Base-by-base conservation (phyloP, 345 rosid genomes). In the Raphanus sativus region DNA sequence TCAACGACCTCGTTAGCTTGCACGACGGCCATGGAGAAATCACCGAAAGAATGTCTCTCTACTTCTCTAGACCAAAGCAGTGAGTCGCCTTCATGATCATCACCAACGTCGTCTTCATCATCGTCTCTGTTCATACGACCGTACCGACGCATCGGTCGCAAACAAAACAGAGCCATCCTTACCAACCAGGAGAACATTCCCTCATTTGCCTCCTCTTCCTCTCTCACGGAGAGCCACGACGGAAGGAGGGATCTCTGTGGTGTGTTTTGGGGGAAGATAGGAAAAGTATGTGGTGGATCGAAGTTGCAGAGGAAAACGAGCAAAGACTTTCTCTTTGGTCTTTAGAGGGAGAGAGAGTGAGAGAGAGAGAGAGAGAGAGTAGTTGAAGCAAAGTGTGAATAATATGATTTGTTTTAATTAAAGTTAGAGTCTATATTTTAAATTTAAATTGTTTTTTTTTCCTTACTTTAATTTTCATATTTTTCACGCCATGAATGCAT, bases 121-220 rank as follows among this genome's bases (percentile, higher is more conserved):
- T 64, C 67, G 1, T 90, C 97, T 85, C 75, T 87, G 90, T 69
- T 89, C 98, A 94, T 92, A 81, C 97, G 95, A 59, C 86, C 90
- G 86, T 89, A 92, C 62, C 80, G 83, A 52, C 92, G 77, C 70
- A 88, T 76, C 67, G 96, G 97, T 84, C 86, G 78, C 87, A 93
- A 87, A 78, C 98, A 94, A 45, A 89, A 87, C 78, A 84, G 80
- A 65, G 87, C 88, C 63, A 86, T 82, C 81, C 87, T 90, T 84
- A 70, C 82, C 70, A 94, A 34, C 95, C 95, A 90, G 75, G 94
- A 88, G 75, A 85, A 81, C 98, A 94, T 92, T 92, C 97, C 97
- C 95, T 88, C 98, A 94, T 94, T 92, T 88, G 92, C 88, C 68
- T 48, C 77, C 67, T 38, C 77, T 21, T 32, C 77, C 56, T 59